Evolutionary conservation across 2,329 filamentous ascomycete species (phyloP).

Genomic region (Cladosporium sp.): DNA sequence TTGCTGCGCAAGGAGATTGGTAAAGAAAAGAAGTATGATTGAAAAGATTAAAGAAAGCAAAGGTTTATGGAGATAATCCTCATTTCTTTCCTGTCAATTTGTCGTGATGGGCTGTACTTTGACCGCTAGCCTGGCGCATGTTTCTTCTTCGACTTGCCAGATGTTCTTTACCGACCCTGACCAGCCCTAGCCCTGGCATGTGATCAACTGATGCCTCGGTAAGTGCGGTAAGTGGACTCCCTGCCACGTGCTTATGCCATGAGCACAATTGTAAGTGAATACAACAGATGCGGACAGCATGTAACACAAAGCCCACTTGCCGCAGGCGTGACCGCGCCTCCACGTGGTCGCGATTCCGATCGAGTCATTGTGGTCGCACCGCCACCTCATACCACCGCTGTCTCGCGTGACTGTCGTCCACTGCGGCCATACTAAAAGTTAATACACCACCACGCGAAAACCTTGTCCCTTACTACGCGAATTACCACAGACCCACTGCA

Average conservation of each 20-base stretch:
- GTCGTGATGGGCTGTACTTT: too few species aligned
- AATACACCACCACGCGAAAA: background rate
- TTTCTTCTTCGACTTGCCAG: too few species aligned
- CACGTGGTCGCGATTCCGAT: conserved; percentile 4
- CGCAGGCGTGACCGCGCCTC: conserved; percentile 5
- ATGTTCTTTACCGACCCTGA: too few species aligned
- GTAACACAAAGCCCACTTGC: background rate
- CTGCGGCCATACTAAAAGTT: background rate
- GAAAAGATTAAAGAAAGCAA: conserved; percentile 88
- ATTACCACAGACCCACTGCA: conserved; percentile 5
- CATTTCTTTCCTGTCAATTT: conserved; percentile 53
- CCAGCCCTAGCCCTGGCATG: too few species aligned
- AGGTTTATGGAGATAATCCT: conserved; percentile 50
- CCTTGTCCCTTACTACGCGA: background rate
- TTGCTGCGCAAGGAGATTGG: background rate
- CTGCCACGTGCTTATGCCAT: background rate
- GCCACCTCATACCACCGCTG: conserved; percentile 79
- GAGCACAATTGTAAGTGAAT: conserved; percentile 47
- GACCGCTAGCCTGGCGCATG: too few species aligned
- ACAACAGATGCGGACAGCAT: conserved; percentile 73
- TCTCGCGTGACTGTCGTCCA: conserved; percentile 50
- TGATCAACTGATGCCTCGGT: background rate
- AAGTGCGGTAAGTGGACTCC: background rate
- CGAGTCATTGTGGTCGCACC: conserved; percentile 61
- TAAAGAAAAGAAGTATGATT: conserved; percentile 60